Base-by-base conservation (phyloP, 345 rosid genomes). In the Moringa oleifera region DNA sequence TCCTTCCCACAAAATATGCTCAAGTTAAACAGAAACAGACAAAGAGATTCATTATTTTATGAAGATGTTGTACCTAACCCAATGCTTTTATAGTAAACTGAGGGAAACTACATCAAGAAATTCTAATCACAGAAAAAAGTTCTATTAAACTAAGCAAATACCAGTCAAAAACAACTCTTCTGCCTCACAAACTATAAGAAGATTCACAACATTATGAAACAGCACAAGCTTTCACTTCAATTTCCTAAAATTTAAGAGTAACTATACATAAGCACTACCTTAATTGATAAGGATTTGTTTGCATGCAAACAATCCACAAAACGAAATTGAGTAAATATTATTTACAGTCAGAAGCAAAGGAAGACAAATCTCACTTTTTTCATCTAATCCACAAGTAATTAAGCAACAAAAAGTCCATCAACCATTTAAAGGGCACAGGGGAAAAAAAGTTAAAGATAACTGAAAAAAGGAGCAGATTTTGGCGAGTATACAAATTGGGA, bases 321-420 rank as follows among this genome's bases (percentile, higher is more conserved):
- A 15, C 58, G 47, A 63, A 45, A 63, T 23, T 56, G 68, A 62
- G 45, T 17, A 23, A 20, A 71, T 53, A 59, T 58, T 53, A 64
- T 71, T 53, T 71, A 71, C 74, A 71, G 59, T 71, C 36, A 58
- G 15, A 58, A 53, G 58, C 37, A 58, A 25, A 61, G 17, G 45
- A 22, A 22, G 56, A 22, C 58, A 23, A 61, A 23, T 18, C 52
- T 56, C 66, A 51, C 20, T 20, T 33, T 23, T 11, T 21, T 25
- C 7, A 41, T 59, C 52, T 49, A 65, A 65, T 59, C 33, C 70
- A 66, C 51, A 59, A 70, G 61, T 58, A 46, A 47, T 33, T 33
- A 25, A 59, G 33, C 51, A 61, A 57, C 19, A 17, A 60, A 59
- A 50, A 50, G 66, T 60, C 22, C 70, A 33, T 51, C 25, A 69